Evolutionary conservation across 352 stramenopile genomes (phyloP).

Genomic region (Globisporangium irregulare): DNA sequence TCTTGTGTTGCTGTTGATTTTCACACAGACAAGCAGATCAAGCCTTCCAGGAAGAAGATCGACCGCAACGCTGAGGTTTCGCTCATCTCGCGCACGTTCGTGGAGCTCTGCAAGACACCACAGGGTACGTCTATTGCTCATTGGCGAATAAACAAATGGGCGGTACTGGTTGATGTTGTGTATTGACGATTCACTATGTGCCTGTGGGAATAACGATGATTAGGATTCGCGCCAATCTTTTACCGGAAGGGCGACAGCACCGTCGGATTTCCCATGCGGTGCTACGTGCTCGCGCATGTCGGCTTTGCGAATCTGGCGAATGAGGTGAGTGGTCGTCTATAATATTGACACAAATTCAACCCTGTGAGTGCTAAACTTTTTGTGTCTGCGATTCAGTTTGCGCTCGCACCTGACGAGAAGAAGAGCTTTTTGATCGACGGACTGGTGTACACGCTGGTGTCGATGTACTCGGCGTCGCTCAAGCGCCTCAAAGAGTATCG

Average conservation of each 20-base stretch:
- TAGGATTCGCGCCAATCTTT: constrained; percentile 48
- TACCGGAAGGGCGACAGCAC: constrained; percentile 38
- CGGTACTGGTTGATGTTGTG: background rate
- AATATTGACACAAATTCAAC: too few species aligned
- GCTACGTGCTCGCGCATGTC: constrained; percentile 45
- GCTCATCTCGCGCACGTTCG: constrained; percentile 32
- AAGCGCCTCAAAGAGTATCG: constrained; percentile 50
- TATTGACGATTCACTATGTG: too few species aligned
- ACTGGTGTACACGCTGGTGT: constrained; percentile 47
- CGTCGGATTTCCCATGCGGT: constrained; percentile 31
- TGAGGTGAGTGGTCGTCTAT: constrained; percentile 26
- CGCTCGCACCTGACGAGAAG: constrained; percentile 28
- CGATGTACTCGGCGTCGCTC: constrained; percentile 40
- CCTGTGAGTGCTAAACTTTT: background rate
- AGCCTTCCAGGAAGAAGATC: constrained; percentile 22
- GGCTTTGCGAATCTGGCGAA: constrained; percentile 48
- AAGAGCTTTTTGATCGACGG: constrained; percentile 51
- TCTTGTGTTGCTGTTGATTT: background rate
- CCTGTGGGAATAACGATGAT: too few species aligned
- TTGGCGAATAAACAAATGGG: background rate
- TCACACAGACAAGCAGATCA: constrained; percentile 35
- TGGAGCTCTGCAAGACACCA: constrained; percentile 31
- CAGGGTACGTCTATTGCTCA: constrained; percentile 19
- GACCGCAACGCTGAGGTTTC: constrained; percentile 28
- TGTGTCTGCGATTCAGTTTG: constrained; percentile 25